Evolutionary conservation across 345 rosid species (phyloP).

Genomic region (Cochlearia excelsa): DNA sequence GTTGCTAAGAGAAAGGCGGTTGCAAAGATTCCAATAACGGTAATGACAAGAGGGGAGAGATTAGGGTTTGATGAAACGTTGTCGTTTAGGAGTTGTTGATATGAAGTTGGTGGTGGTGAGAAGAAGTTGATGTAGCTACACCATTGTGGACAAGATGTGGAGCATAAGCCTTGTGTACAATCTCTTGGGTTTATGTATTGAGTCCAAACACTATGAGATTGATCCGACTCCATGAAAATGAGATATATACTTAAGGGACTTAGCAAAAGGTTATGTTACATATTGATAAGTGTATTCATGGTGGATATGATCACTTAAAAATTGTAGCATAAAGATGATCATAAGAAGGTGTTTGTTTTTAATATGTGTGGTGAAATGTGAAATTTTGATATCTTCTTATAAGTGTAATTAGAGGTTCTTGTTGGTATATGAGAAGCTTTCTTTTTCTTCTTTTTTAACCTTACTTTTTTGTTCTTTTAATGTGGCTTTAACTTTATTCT

Average conservation of each 20-base stretch:
- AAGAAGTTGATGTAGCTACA: conserved; percentile 53
- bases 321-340: not conserved
- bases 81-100: conserved; percentile 38
- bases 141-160: conserved; percentile 78
- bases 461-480: conserved; percentile 35
- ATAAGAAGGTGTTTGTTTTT: no score
- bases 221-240: conserved; percentile 30
- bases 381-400: conserved; percentile 5
- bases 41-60: conserved; percentile 78
- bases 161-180: conserved; percentile 75
- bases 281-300: not conserved
- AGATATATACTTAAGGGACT: conserved; percentile 14
- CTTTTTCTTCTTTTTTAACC: not conserved
- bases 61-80: conserved; percentile 43
- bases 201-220: conserved; percentile 45
- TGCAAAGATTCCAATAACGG: conserved; percentile 69
- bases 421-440: conserved; percentile 29
- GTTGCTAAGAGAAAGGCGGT: conserved; percentile 75
- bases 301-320: conserved; percentile 4
- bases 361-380: not conserved
- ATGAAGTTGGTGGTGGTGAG: conserved; percentile 61
- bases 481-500: conserved; percentile 38
- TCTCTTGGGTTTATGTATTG: conserved; percentile 60
- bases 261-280: conserved; percentile 13
- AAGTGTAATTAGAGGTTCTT: conserved; percentile 15